Evolutionary conservation across 2,329 filamentous ascomycete species (phyloP).

Genomic region (Dothideomycetidae sp.): DNA sequence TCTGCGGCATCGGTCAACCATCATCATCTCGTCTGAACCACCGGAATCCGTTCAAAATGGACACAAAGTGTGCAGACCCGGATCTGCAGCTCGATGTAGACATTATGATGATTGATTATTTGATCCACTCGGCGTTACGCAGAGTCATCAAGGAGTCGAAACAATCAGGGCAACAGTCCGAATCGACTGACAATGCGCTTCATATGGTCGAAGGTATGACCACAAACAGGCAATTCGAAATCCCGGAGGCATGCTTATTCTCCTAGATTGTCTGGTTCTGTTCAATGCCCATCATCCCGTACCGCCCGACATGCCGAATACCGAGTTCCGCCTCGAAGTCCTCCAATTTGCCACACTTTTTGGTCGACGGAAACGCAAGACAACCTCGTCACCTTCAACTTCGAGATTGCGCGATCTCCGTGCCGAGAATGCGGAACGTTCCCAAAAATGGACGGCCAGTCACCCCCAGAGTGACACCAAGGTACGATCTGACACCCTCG

Average conservation of each 20-base stretch:
- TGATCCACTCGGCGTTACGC: constrained; percentile 34
- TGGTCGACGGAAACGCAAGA: constrained; percentile 27
- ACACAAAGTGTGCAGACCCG: constrained; percentile 3
- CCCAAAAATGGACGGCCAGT: constrained; percentile 17
- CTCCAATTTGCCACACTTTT: constrained; percentile 34
- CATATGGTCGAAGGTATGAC: constrained; percentile 14
- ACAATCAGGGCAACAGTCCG: constrained; percentile 7
- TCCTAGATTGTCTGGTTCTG: constrained; percentile 27
- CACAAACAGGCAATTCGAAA: background rate
- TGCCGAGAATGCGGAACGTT: constrained; percentile 24
- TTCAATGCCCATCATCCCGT: constrained; percentile 29
- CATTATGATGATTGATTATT: constrained; percentile 42
- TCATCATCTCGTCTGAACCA: no score
- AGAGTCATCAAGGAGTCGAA: constrained; percentile 26
- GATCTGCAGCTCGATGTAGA: constrained; percentile 33
- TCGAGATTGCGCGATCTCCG: constrained; percentile 24
- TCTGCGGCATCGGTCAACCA: no score
- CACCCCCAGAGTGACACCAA: background rate
- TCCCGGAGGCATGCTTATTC: background rate
- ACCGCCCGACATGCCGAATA: constrained; percentile 23
- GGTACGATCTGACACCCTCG: no score
- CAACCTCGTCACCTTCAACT: constrained; percentile 25
- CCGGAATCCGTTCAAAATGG: no score
- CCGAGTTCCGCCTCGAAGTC: constrained; percentile 35
- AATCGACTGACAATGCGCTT: constrained; percentile 8